phyloP scores from a whole-genome alignment of 2,329 filamentous ascomycete genomes.

The Fusarium sulawesiense region DNA sequence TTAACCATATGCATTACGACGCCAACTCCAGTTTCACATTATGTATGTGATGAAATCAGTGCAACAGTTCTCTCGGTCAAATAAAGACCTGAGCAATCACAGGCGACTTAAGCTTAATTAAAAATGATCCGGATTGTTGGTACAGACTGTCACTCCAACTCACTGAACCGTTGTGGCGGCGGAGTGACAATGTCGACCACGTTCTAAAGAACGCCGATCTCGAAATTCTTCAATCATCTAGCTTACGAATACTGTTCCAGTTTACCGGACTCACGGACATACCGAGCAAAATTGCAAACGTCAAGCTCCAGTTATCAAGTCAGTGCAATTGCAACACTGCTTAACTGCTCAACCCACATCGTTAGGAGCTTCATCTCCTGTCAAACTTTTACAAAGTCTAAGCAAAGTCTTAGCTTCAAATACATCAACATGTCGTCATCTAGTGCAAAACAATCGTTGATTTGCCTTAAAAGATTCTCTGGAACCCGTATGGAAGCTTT shows the following conservation, averaged over 20 bases:
- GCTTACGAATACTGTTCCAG: neutral
- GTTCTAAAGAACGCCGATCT: neutral
- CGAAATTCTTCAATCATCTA: neutral
- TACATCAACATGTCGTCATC: constrained; percentile 16
- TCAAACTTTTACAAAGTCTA: neutral
- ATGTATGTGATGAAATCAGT: neutral
- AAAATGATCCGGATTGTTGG: neutral
- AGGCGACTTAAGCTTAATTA: neutral
- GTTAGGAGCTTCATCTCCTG: neutral
- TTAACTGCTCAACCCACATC: neutral
- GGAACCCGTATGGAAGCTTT: constrained; percentile 12
- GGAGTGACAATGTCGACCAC: neutral
- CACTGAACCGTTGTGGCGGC: neutral
- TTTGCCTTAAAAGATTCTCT: neutral
- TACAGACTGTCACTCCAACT: neutral
- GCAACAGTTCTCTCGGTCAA: too few relatives aligned
- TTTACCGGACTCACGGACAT: neutral
- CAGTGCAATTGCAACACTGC: neutral
- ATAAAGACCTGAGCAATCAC: neutral
- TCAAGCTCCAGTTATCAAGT: neutral
- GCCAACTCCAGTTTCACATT: neutral
- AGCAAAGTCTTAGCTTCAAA: neutral
- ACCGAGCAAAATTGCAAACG: neutral
- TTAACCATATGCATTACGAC: neutral
- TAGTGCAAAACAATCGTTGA: neutral